Evolutionary conservation across 257 asterid species (phyloP).

Genomic region (Henckelia pumila): DNA sequence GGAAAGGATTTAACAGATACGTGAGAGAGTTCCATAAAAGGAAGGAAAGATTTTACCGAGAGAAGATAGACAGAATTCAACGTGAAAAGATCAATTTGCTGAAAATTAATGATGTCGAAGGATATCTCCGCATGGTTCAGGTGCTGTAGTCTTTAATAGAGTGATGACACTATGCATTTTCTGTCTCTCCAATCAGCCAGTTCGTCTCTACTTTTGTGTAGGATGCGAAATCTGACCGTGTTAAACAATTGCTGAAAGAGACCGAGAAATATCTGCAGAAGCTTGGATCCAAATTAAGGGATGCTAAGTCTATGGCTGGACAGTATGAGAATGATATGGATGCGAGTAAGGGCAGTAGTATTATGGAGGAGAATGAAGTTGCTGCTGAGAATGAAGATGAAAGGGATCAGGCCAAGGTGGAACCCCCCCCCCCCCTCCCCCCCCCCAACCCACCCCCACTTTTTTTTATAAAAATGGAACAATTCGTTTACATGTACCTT

Average conservation of each 20-base stretch:
- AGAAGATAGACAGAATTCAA: conserved; percentile 97
- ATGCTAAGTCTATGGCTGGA: conserved; percentile 73
- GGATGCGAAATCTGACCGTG: conserved; percentile 99
- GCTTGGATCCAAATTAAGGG: conserved; percentile 90
- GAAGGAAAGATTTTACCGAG: conserved; percentile 95
- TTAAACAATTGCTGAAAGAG: conserved; percentile 85
- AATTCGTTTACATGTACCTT: conserved; percentile 19
- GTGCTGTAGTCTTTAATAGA: conserved; percentile 38
- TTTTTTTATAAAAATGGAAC: too few relatives aligned
- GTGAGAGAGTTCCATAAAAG: conserved; percentile 94
- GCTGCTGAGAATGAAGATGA: conserved; percentile 73
- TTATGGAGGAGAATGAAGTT: conserved; percentile 63
- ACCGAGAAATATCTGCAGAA: conserved; percentile 91
- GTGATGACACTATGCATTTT: conserved; percentile 9
- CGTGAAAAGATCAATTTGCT: conserved; percentile 95
- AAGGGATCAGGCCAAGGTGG: conserved; percentile 97
- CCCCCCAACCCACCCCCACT: too few relatives aligned
- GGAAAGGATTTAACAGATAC: conserved; percentile 83
- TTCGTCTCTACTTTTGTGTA: conserved; percentile 34
- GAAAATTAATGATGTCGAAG: conserved; percentile 98
- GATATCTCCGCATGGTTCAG: conserved; percentile 99
- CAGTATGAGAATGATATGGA: conserved; percentile 71
- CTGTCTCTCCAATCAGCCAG: conserved; percentile 20
- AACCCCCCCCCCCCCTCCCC: too few relatives aligned
- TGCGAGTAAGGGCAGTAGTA: conserved; percentile 44